Evolutionary conservation across 768 basidiomycete genomes (phyloP), one percentile per base, ranked within the genome.

Genomic region (Leccinum rimulosum): DNA sequence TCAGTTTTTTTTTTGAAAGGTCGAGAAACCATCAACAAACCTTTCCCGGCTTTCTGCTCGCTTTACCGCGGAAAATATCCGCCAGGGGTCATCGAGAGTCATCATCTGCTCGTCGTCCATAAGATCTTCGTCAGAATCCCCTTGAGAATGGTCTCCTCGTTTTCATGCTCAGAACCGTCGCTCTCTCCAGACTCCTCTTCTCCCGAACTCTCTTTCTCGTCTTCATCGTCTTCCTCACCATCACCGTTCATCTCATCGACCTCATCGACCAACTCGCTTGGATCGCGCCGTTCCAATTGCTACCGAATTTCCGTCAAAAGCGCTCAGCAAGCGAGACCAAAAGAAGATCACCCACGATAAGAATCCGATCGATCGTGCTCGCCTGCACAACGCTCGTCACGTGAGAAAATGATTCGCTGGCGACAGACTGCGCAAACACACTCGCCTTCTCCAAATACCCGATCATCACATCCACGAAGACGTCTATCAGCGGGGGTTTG

Each of bases 61-160:
- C 79, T 78, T 85, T 84, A 31, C 86, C 79, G 59, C 83, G 82
- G 82, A 99, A 96, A 31, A 94, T 87, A 54, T 87, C 84, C 4
- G 91, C 93, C 7, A 99, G 84, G 69, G 96, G 52, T 91, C 90
- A 68, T 99, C 96, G 28, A 98, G 84, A 35, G 89, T 90, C 81
- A 98, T 87, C 96, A 99, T 99, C 75, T 97, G 93, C 27, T 98
- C 95, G 69, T 99, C 96, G 69, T 97, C 91, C 87, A 96, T 88
- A 30, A 87, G 75, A 52, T 90, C 89, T 61, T 87, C 85, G 43
- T 81, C 73, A 28, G 73, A 70, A 4, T 78, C 80, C 38, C 79
- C 84, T 50, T 85, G 84, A 7, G 80, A 79, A 12, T 80, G 82
- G 8, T 82, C 65, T 15, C 17, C 38, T 87, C 83, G 54, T 82